Conservation (phyloP, 495 filamentous ascomycete species). For the Cryomyces minteri region DNA sequence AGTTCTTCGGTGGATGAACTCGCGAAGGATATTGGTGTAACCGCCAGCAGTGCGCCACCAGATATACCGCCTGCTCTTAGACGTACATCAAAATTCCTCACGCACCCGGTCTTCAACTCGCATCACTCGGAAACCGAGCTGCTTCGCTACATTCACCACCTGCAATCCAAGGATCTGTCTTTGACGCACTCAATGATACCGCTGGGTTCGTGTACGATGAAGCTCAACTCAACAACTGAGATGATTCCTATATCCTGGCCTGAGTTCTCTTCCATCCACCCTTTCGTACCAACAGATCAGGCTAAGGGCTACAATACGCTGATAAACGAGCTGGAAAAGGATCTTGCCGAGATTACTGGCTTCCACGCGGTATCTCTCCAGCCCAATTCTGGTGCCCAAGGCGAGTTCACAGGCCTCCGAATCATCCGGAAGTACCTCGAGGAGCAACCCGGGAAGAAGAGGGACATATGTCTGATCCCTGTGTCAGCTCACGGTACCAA, state of each 20-base stretch:
- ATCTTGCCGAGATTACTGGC: constrained; percentile 74
- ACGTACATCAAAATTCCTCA: constrained; percentile 60
- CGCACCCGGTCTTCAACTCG: constrained; percentile 91
- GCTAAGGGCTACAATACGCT: constrained; percentile 51
- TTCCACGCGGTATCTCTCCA: constrained; percentile 84
- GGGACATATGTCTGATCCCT: constrained; percentile 91
- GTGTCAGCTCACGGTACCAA: constrained; percentile 97
- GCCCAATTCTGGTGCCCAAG: constrained; percentile 92
- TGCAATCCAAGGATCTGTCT: constrained; percentile 91
- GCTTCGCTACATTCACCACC: constrained; percentile 82
- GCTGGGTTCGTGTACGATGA: constrained; percentile 99
- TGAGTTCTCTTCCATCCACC: constrained; percentile 76
- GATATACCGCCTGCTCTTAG: constrained; percentile 40
- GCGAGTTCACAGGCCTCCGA: constrained; percentile 90
- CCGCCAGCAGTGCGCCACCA: constrained; percentile 8
- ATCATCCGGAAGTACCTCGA: constrained; percentile 80
- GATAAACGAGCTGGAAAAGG: constrained; percentile 51
- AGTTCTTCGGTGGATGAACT: constrained; percentile 18
- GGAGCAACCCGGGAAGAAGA: constrained; percentile 38
- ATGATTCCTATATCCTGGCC: constrained; percentile 81
- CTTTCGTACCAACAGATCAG: constrained; percentile 47
- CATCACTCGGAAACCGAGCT: constrained; percentile 96
- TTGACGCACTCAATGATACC: constrained; percentile 98
- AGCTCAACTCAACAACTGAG: constrained; percentile 89
- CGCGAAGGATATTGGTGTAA: constrained; percentile 10